Evolutionary conservation across 495 filamentous ascomycete genomes (phyloP), one percentile per base, ranked within the genome.

Genomic region (Daldinia bambusicola): DNA sequence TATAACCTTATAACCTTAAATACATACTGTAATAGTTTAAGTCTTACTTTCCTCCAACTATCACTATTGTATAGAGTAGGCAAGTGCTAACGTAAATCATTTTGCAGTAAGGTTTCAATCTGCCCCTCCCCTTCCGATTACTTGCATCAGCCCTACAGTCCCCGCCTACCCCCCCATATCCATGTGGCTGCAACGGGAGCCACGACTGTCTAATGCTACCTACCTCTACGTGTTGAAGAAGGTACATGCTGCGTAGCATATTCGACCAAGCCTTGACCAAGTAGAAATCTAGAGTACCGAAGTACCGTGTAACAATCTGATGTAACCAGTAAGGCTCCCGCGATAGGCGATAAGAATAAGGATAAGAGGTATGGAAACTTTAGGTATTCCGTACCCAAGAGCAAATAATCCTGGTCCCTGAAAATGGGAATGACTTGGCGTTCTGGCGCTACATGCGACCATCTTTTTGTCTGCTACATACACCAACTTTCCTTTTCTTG

Each of bases 261-360:
- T n/a, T n/a, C n/a, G n/a, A n/a, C n/a, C n/a, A n/a, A n/a, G n/a
- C n/a, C n/a, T n/a, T n/a, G n/a, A n/a, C n/a, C n/a, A n/a, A n/a
- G n/a, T n/a, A 26, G 26, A 55, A 32, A n/a, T 36, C 3, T 1
- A 26, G 3, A 34, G 30, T 57, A 36, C 34, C 3, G 26, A 26
- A 26, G 26, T 26, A 26, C 34, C 7, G 7, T 36, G 34, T 36
- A 36, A 5, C 6, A 2, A 6, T 10, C 34, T 36, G 26, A 36
- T 6, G 34, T 36, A 36, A 7, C 6, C 34, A 6, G n/a, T 41
- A 4, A 37, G 22, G 18, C n/a, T 50, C 32, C 34, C 59, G 66
- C 66, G 66, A 69, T 69, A 69, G 41, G 53, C 51, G 65, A 61
- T 67, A 67, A 61, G 30, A 18, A 56, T 62, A 62, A 61, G 34